Evolutionary conservation across 257 asterid genomes (phyloP), one percentile per base, ranked within the genome.

Genomic region (Lavandula angustifolia): DNA sequence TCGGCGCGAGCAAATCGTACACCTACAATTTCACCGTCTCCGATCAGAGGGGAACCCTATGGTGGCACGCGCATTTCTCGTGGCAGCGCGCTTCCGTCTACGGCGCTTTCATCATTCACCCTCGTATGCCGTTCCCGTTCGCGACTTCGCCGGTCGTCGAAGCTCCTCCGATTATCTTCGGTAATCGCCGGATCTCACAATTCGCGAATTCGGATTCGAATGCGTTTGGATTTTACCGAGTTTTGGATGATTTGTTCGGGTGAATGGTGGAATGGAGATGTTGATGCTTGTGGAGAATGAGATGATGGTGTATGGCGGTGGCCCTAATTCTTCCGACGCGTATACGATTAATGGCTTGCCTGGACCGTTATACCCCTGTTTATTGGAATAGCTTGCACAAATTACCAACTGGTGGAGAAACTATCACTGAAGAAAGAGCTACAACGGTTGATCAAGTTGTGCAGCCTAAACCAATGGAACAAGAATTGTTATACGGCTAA

Each of bases 261-360:
- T 43, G 98, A 91, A 51, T 88, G 98, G 98, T 91, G 92, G 91
- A 84, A 82, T 54, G 72, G 53, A n/a, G 91, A 91, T 49, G 75
- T 83, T 9, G 90, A 84, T 40, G 78, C 65, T 2, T 2, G 77
- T 91, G 1, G 94, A 85, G 69, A 67, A 60, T 0, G 84, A 82
- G 55, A 82, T 84, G 95, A 72, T 54, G 61, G 14, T 76, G 3
- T 72, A 79, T 50, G 98, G 98, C 2, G 86, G 75, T 37, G 98
- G 96, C 7, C 95, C 96, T 46, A 74, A 82, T 41, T 43, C 80
- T 58, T 91, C 98, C 0, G 87, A 88, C 73, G 98, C 98, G 27
- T 91, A 86, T 67, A 91, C 96, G 68, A 85, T 91, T 29, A 88
- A 91, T 73, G 98, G 96, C 35, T 78, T 85, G 9, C 98, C 98